A percentile compares a stretch with the other conserved stretches of the same genome.
Conservation (phyloP, 179 eudicot species). For the Carnegiea gigantea region DNA sequence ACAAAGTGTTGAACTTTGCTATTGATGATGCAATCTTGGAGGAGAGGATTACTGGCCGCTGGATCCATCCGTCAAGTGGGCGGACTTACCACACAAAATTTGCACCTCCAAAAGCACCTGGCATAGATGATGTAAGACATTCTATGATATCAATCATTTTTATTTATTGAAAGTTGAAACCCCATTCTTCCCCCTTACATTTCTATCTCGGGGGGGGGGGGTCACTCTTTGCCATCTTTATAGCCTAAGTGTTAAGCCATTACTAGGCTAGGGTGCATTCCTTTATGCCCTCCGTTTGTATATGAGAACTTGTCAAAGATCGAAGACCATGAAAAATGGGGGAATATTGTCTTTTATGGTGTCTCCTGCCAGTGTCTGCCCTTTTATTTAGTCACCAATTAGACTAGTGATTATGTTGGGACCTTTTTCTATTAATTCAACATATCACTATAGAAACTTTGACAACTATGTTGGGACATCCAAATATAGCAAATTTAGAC, state of each 20-base stretch:
- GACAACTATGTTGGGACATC: background rate
- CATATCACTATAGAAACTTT: background rate
- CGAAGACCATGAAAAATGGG: background rate
- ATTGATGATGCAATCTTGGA: slow-evolving; percentile 92
- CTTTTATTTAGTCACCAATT: background rate
- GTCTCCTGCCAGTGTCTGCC: background rate
- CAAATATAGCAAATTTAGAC: background rate
- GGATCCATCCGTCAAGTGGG: slow-evolving; percentile 95
- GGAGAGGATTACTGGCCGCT: slow-evolving; percentile 97
- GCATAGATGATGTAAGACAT: slow-evolving; percentile 83
- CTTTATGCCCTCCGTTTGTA: background rate
- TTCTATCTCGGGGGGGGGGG: no score
- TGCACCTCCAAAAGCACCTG: slow-evolving; percentile 90
- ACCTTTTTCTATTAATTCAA: background rate
- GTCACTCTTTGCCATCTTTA: background rate
- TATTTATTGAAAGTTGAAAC: background rate
- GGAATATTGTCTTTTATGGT: background rate
- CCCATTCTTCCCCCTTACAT: no score
- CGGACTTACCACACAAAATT: slow-evolving; percentile 92
- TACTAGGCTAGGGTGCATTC: background rate
- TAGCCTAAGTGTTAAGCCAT: background rate
- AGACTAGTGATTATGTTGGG: background rate
- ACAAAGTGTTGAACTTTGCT: slow-evolving; percentile 92
- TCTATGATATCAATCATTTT: background rate
- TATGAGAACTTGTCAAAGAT: background rate